Evolutionary conservation across 2,329 filamentous ascomycete species (phyloP).

Genomic region (Colletotrichum paranaense): DNA sequence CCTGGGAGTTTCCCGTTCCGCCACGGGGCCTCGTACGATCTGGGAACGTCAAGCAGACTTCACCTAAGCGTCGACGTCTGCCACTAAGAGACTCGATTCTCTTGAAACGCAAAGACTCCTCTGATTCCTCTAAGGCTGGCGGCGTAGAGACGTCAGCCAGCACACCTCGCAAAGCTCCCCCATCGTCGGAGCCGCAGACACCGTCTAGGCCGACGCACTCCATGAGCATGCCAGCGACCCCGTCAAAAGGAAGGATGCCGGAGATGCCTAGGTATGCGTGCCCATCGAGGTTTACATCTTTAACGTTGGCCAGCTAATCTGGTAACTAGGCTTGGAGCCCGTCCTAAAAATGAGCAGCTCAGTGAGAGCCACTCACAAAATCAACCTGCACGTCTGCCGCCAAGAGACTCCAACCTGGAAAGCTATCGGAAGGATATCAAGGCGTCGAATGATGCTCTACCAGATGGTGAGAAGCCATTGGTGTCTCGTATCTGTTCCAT

Average conservation of each 20-base stretch:
- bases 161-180: not conserved
- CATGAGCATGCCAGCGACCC: constrained; percentile 9
- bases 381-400: not conserved
- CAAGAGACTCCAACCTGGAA: not conserved
- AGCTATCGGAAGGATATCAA: not conserved
- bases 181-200: not conserved
- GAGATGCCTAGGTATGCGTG: constrained; percentile 14
- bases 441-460: not conserved
- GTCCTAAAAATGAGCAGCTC: not conserved
- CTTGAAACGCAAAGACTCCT: constrained; percentile 19
- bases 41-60: constrained; percentile 8
- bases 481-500: constrained; percentile 28
- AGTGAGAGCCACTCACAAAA: not conserved
- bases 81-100: constrained; percentile 28
- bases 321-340: not conserved
- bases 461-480: not conserved
- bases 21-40: not conserved
- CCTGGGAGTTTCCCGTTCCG: not conserved
- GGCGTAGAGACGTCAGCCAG: not conserved
- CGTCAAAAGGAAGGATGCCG: constrained; percentile 12
- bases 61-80: constrained; percentile 17
- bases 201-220: not conserved
- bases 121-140: not conserved
- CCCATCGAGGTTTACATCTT: accelerated
- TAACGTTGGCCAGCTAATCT: not conserved